Conservation (phyloP, 306 rosid species). For the Sphenostylis stenocarpa region DNA sequence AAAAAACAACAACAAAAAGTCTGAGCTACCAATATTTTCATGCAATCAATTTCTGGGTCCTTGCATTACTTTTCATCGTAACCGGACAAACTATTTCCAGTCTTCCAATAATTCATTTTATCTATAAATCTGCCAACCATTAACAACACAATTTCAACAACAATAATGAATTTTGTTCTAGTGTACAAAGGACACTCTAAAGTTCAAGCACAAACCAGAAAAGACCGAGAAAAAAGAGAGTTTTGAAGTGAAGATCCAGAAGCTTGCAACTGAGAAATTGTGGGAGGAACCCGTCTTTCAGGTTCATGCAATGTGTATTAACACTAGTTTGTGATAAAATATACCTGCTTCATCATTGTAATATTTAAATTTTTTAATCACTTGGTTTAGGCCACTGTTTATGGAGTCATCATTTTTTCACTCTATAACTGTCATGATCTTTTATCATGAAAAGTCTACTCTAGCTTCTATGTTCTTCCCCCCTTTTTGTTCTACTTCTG, state of each 20-base stretch:
- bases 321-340: background rate
- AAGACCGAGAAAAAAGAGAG: background rate
- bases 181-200: constrained; percentile 7
- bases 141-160: background rate
- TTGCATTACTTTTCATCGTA: background rate
- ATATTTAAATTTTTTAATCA: background rate
- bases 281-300: background rate
- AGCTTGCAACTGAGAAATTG: background rate
- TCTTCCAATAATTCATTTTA: background rate
- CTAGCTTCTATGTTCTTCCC: background rate
- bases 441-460: background rate
- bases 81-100: background rate
- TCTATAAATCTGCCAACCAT: background rate
- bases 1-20: background rate
- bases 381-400: background rate
- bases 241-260: constrained; percentile 6
- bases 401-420: constrained; percentile 1
- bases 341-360: background rate
- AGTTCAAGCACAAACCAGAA: background rate
- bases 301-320: background rate
- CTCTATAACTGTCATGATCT: background rate
- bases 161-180: background rate
- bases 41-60: background rate
- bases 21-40: background rate
- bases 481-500: background rate